A percentile compares a stretch with the other conserved stretches of the same genome.
phyloP scores from a whole-genome alignment of 202 grass and related monocot genomes.

The Miscanthus sacchariflorus region DNA sequence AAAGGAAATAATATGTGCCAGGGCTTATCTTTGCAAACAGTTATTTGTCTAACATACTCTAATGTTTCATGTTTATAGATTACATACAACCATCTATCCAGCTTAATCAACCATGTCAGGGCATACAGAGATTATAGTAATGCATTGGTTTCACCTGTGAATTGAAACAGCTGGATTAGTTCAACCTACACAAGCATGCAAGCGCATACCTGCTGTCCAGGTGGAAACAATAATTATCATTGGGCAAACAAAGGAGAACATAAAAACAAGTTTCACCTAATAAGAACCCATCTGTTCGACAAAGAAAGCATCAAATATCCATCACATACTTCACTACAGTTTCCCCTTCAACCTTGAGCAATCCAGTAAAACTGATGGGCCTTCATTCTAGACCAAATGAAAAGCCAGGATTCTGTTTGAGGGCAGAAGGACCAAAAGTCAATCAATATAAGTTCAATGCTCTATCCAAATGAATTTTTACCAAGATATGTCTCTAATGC shows the following conservation, averaged over 20 bases:
- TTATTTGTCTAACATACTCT: slow-evolving; percentile 22
- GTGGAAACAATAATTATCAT: slow-evolving; percentile 16
- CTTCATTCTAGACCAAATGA: slow-evolving; percentile 84
- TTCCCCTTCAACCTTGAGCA: slow-evolving; percentile 68
- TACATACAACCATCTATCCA: slow-evolving; percentile 19
- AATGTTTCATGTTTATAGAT: slow-evolving; percentile 1
- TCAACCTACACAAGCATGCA: slow-evolving; percentile 40
- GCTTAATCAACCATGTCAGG: slow-evolving; percentile 11
- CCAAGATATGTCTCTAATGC: slow-evolving; percentile 38
- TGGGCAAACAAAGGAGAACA: slow-evolving; percentile 37
- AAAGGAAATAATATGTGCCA: not conserved
- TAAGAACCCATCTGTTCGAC: slow-evolving; percentile 34
- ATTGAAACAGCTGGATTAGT: slow-evolving; percentile 33
- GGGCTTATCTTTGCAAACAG: not conserved
- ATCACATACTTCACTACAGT: slow-evolving; percentile 56
- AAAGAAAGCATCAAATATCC: slow-evolving; percentile 46
- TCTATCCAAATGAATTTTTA: slow-evolving; percentile 44
- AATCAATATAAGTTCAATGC: slow-evolving; percentile 44
- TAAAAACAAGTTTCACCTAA: slow-evolving; percentile 23
- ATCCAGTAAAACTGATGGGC: slow-evolving; percentile 51
- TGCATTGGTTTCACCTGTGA: slow-evolving; percentile 17
- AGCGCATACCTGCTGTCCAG: slow-evolving; percentile 25
- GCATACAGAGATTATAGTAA: not conserved
- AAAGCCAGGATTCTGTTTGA: slow-evolving; percentile 85
- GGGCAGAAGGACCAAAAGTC: slow-evolving; percentile 61